phyloP scores from a whole-genome alignment of 495 filamentous ascomycete genomes.

The Talaromyces liani region DNA sequence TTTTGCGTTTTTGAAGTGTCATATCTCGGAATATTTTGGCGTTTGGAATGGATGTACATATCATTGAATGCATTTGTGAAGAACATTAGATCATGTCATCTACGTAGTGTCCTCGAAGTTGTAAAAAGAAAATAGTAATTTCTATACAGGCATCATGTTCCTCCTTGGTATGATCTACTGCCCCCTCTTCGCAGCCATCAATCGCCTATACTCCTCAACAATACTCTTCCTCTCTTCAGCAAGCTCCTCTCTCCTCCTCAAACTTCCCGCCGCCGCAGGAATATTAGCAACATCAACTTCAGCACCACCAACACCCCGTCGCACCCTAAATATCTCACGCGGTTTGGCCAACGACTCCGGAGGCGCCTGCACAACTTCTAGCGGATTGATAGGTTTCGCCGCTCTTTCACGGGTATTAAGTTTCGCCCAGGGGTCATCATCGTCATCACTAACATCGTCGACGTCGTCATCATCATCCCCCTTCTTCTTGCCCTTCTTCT shows the following conservation, averaged over 20 bases:
- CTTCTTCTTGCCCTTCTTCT: conserved; percentile 33
- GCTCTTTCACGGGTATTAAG: conserved; percentile 50
- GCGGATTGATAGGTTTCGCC: conserved; percentile 47
- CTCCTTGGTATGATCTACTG: background rate
- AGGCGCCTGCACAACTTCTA: conserved; percentile 77
- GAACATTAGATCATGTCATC: background rate
- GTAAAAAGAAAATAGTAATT: no score
- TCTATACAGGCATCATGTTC: no score
- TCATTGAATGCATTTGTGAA: background rate
- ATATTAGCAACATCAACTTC: conserved; percentile 66
- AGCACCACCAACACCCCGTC: conserved; percentile 43
- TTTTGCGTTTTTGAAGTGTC: conserved; percentile 4
- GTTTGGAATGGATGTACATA: background rate
- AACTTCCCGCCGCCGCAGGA: conserved; percentile 68
- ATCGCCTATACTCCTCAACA: conserved; percentile 71
- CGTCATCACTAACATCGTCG: conserved; percentile 34
- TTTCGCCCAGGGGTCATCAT: conserved; percentile 77
- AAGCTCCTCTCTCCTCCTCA: conserved; percentile 76
- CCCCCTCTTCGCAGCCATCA: conserved; percentile 64
- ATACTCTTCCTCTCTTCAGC: conserved; percentile 65
- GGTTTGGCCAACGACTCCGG: conserved; percentile 61
- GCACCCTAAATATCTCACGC: conserved; percentile 61
- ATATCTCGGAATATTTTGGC: background rate
- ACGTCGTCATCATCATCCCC: conserved; percentile 29
- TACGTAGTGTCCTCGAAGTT: background rate